Evolutionary conservation across 257 asterid species (phyloP), one percentile per base, ranked within the genome.

Genomic region (Ilex asprella): DNA sequence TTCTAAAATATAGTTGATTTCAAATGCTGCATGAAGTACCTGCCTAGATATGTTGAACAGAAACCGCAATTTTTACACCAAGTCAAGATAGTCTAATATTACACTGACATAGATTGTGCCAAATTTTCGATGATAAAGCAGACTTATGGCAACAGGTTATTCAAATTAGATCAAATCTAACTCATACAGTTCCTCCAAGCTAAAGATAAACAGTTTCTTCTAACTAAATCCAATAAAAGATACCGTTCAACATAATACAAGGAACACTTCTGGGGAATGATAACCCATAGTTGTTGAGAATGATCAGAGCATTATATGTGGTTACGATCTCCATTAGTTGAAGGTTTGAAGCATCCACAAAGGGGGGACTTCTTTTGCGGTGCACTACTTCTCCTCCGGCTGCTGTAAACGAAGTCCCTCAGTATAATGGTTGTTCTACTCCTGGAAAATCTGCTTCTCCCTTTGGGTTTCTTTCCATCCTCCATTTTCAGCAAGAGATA

Each of bases 301-400:
- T 31, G 53, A 61, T 2, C 11, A 53, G 52, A 53, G 52, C 61
- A 74, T 71, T 63, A 69, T 61, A 62, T 61, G 60, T 69, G 61
- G 58, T 67, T 55, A 14, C 74, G 78, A 32, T 70, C 81, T 35
- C 79, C 67, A 58, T 82, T 76, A 21, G 70, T 54, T 16, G 93
- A 60, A 35, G 87, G 91, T 47, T 71, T 78, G 60, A 92, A 84
- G 68, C 97, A 92, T 31, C 87, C 97, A 58, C 91, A 86, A 39
- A 63, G 67, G 0, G 73, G 87, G 11, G 72, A 63, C 75, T 87
- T 87, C 91, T 87, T 89, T 30, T 78, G 72, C 75, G 65, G 74
- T n/a, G 70, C 79, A 31, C 81, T 82, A 56, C 70, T 79, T 56
- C 83, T 86, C 83, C 83, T 86, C 83, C 77, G 81, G 27, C 96